Evolutionary conservation across 129 eudicot genomes (phyloP).

Genomic region (Flaveria linearis): DNA sequence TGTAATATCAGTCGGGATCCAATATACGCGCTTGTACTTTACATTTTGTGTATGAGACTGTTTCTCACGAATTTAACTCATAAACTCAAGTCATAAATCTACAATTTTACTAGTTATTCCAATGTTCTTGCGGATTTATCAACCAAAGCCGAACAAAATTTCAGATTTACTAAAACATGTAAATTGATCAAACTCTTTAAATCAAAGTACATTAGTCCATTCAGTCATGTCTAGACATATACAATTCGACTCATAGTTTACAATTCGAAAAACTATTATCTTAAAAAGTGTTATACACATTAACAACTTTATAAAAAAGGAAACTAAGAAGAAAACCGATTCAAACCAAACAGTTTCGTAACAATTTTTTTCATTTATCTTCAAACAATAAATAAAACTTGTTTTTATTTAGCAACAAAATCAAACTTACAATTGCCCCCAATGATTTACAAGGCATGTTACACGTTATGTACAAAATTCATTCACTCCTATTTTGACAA

Average conservation of each 20-base stretch:
- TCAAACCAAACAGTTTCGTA: background rate
- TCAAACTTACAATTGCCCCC: slow-evolving; percentile 32
- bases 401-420: slow-evolving; percentile 24
- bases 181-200: background rate
- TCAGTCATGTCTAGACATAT: too few relatives aligned
- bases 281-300: too few relatives aligned
- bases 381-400: background rate
- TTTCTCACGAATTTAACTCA: too few relatives aligned
- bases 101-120: too few relatives aligned
- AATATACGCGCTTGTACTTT: too few relatives aligned
- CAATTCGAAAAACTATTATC: too few relatives aligned
- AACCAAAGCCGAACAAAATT: background rate
- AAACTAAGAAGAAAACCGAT: background rate
- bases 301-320: too few relatives aligned
- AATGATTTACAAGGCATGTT: slow-evolving; percentile 26
- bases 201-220: too few relatives aligned
- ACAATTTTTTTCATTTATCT: background rate
- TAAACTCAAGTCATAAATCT: too few relatives aligned
- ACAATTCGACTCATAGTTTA: background rate
- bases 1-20: too few relatives aligned
- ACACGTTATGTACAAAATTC: slow-evolving; percentile 43
- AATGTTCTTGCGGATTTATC: too few relatives aligned
- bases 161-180: background rate
- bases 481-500: slow-evolving; percentile 21
- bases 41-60: too few relatives aligned